A percentile compares a stretch with the other conserved stretches of the same genome.
phyloP scores from a whole-genome alignment of 208 protist species.

The Wallacemonas sp. region DNA sequence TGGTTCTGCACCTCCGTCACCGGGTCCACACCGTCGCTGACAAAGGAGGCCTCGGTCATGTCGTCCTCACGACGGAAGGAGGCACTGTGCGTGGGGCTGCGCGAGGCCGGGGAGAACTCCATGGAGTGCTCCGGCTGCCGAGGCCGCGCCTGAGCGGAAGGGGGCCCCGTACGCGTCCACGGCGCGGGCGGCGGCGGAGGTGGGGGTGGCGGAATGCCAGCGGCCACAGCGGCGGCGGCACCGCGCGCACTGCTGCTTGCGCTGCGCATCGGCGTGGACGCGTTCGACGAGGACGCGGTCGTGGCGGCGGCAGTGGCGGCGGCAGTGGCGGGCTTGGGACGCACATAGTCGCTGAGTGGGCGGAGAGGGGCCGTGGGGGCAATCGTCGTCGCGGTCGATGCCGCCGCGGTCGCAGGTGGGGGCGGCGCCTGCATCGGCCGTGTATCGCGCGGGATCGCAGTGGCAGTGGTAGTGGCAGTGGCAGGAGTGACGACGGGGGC shows the following conservation, averaged over 20 bases:
- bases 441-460: not conserved
- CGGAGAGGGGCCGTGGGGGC: not conserved
- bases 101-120: not conserved
- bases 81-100: slow-evolving; percentile 14
- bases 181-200: not conserved
- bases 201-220: not conserved
- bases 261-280: too few species aligned
- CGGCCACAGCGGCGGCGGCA: too few species aligned
- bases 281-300: not conserved
- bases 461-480: not conserved
- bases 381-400: not conserved
- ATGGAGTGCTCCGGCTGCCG: not conserved
- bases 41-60: not conserved
- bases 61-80: not conserved
- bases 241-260: too few species aligned
- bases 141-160: not conserved
- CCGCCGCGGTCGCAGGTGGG: not conserved
- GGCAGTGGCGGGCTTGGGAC: not conserved
- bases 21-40: slow-evolving; percentile 11
- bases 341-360: not conserved
- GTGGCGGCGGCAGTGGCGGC: not conserved
- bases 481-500: too few species aligned
- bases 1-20: slow-evolving; percentile 17
- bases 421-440: not conserved
- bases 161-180: not conserved